Percentiles rank a stretch among this genome's conserved stretches.
phyloP scores from a whole-genome alignment of 2,329 filamentous ascomycete species.

The Aspergillus pseudotamarii region DNA sequence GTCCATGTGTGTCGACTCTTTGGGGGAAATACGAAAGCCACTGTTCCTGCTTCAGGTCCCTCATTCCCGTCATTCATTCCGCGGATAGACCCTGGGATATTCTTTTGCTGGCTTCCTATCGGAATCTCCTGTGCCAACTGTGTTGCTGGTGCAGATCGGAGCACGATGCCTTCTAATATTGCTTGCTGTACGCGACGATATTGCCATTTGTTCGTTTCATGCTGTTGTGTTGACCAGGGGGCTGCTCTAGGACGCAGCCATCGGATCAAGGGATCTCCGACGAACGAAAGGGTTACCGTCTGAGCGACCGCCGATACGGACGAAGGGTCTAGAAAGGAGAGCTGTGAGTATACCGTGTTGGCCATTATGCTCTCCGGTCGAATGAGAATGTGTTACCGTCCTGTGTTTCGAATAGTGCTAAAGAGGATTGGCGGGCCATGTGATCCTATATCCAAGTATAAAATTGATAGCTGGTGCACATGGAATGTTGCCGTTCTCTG shows the following conservation, averaged over 20 bases:
- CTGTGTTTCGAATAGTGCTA: neutral
- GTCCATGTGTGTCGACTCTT: conserved; percentile 17
- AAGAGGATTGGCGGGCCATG: neutral
- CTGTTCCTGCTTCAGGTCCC: conserved; percentile 20
- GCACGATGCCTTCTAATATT: conserved; percentile 23
- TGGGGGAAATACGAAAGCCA: conserved; percentile 26
- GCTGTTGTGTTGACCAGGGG: conserved; percentile 16
- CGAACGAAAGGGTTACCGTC: conserved; percentile 27
- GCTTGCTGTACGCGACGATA: conserved; percentile 26
- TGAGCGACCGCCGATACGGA: conserved; percentile 19
- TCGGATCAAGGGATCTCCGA: conserved; percentile 28
- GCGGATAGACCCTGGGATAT: neutral
- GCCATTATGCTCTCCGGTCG: neutral
- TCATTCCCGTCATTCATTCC: neutral
- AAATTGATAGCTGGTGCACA: neutral
- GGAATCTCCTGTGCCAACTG: conserved; percentile 17
- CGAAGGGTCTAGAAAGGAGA: conserved; percentile 12
- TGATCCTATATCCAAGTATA: neutral
- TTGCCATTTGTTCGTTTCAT: conserved; percentile 23
- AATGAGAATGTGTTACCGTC: neutral
- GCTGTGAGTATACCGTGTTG: neutral
- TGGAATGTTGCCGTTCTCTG: neutral
- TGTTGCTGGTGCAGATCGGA: conserved; percentile 13
- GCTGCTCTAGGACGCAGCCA: conserved; percentile 27
- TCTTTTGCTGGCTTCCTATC: neutral